phyloP scores from a whole-genome alignment of 306 rosid species.

The Quercus engelmannii region DNA sequence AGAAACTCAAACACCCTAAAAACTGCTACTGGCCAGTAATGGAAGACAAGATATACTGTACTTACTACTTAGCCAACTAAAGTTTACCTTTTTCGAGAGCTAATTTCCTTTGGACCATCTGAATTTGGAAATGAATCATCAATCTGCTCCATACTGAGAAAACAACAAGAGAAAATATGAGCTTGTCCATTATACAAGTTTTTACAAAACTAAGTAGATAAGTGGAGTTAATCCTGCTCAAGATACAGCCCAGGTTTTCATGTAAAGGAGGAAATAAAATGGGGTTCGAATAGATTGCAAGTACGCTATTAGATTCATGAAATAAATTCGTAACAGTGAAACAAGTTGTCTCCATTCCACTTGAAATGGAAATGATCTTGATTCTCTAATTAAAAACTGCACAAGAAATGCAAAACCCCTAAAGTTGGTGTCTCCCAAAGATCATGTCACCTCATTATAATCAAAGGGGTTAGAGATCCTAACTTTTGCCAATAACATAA shows the following conservation, averaged over 20 bases:
- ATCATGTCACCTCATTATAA: background rate
- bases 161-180: slow-evolving; percentile 13
- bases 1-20: background rate
- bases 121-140: slow-evolving; percentile 36
- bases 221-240: slow-evolving; percentile 1
- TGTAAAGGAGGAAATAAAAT: no score
- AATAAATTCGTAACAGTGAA: no score
- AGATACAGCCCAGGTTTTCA: background rate
- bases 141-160: slow-evolving; percentile 46
- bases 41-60: background rate
- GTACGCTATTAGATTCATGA: no score
- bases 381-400: background rate
- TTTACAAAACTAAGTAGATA: background rate
- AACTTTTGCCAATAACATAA: background rate
- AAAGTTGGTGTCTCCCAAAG: background rate
- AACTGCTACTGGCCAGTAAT: background rate
- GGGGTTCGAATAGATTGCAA: background rate
- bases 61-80: background rate
- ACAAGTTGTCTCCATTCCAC: no score
- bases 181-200: background rate
- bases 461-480: background rate
- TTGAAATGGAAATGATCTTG: no score
- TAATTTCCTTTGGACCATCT: slow-evolving; percentile 44
- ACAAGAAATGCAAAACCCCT: background rate
- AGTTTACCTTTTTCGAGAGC: slow-evolving; percentile 64